Base-by-base conservation (phyloP, 2,329 filamentous ascomycete species). In the Xylariaceae sp. region DNA sequence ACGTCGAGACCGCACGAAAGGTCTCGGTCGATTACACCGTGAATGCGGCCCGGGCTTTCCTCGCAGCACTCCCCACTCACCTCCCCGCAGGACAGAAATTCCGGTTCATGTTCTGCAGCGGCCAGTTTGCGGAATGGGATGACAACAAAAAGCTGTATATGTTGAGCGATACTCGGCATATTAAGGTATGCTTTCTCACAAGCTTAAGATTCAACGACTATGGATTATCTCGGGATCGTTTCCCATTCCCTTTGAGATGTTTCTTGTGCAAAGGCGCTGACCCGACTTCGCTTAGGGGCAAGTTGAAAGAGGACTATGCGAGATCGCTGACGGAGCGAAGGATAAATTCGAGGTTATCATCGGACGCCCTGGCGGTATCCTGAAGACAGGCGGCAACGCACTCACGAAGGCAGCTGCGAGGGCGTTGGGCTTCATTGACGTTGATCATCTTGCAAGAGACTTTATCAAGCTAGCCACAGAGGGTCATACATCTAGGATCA, bases 1-100 rank as follows among this genome's bases (percentile, higher is more conserved):
- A 75, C 36, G 75, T 81, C 19, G 57, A 55, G 17, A 54, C 59
- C 23, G 64, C 62, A 20, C 63, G 61, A 44, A 72, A 73, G 27
- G 80, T 86, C 45, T 82, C 79, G 6, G 67, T 79, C 42, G 74
- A 80, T 48, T 83, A 80, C 57, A 72, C 83, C 1, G 57, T 85
- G 7, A 73, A 74, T 1, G 81, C 80, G 1, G 83, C 82, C 0
- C 73, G 72, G 45, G 75, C 77, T 7, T 80, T 86, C 49, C 48
- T 59, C 37, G 43, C 57, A 2, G 53, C 53, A 34, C 60, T 71
- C 19, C 59, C 62, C 6, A 50, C 60, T 5, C 55, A 59, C 37
- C 52, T 62, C 2, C 59, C 64, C 3, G 45, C 52, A 3, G 61
- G 56, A 12, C 49, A 48, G 21, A 65, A 60, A 41, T 72, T 74